Evolutionary conservation across 78 protist species (phyloP).

Genomic region (Dictyostelium capitatum): DNA sequence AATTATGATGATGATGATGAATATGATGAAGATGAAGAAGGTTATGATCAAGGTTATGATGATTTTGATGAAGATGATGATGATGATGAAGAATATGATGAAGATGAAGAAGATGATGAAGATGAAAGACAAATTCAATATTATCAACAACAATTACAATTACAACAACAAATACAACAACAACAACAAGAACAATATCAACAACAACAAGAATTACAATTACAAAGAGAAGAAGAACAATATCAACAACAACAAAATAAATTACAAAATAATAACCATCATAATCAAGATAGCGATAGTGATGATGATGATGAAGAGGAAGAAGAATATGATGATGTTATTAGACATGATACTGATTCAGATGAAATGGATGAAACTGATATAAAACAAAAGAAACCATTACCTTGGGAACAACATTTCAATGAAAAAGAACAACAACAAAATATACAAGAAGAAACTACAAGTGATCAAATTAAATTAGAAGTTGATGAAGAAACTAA

Average conservation of each 20-base stretch:
- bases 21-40: constrained; percentile 1
- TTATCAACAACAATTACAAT: constrained; percentile 15
- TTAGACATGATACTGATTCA: neutral
- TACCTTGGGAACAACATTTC: neutral
- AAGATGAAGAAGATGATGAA: constrained; percentile 46
- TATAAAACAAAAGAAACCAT: no score
- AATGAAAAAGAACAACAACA: neutral
- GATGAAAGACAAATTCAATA: constrained; percentile 31
- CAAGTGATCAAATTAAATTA: neutral
- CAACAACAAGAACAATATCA: constrained; percentile 29
- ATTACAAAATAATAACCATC: neutral
- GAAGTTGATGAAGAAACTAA: neutral
- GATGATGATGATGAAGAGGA: constrained; percentile 57
- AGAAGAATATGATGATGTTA: constrained; percentile 32
- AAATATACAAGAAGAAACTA: neutral
- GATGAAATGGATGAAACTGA: constrained; percentile 16
- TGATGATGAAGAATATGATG: constrained; percentile 62
- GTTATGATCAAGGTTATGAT: neutral
- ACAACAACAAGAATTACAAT: constrained; percentile 13
- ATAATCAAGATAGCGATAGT: neutral
- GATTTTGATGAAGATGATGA: constrained; percentile 30
- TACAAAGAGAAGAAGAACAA: constrained; percentile 9
- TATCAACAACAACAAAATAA: neutral
- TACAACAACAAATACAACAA: constrained; percentile 29
- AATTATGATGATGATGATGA: constrained; percentile 28